These are phyloP conservation scores for Debaryomyces singareniensis DNA, from an alignment of 1,139 yeast genomes.

Conservation along the genomic window DNA sequence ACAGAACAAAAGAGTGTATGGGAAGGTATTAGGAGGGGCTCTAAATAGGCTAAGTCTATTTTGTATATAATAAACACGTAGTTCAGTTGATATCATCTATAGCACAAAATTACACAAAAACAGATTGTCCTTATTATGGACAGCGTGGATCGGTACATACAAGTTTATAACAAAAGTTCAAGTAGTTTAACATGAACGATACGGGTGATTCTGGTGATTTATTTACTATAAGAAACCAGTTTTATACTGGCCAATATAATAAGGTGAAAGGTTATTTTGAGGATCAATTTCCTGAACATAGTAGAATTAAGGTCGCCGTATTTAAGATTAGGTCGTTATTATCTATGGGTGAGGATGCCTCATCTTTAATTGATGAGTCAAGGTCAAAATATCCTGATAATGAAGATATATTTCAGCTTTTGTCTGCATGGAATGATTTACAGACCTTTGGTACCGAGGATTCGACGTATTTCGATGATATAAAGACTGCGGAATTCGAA, in stretches of 20 bases:
- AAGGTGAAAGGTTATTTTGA: constrained; percentile 27
- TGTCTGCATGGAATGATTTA: constrained; percentile 40
- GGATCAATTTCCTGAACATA: constrained; percentile 30
- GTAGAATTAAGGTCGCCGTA: constrained; percentile 34
- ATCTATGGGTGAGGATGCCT: constrained; percentile 36
- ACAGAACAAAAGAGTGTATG: constrained; percentile 6
- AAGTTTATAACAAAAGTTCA: neutral
- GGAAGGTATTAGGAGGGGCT: constrained; percentile 11
- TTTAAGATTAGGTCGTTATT: constrained; percentile 39
- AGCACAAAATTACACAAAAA: neutral
- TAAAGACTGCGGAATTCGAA: constrained; percentile 27
- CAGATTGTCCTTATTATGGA: neutral
- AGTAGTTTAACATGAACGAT: constrained; percentile 23
- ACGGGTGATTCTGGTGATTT: constrained; percentile 39
- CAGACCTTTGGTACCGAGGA: constrained; percentile 36
- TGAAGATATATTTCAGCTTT: constrained; percentile 31
- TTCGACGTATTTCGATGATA: constrained; percentile 34
- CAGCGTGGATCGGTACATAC: too few relatives aligned
- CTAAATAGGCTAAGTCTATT: too few relatives aligned
- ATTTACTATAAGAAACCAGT: constrained; percentile 39
- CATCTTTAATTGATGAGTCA: constrained; percentile 32
- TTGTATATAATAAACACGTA: too few relatives aligned
- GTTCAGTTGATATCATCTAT: neutral
- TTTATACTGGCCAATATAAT: constrained; percentile 40
- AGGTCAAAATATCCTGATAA: constrained; percentile 31